Base-by-base conservation (phyloP, 805 yeast genomes). In the Saccharomycopsis sp. region DNA sequence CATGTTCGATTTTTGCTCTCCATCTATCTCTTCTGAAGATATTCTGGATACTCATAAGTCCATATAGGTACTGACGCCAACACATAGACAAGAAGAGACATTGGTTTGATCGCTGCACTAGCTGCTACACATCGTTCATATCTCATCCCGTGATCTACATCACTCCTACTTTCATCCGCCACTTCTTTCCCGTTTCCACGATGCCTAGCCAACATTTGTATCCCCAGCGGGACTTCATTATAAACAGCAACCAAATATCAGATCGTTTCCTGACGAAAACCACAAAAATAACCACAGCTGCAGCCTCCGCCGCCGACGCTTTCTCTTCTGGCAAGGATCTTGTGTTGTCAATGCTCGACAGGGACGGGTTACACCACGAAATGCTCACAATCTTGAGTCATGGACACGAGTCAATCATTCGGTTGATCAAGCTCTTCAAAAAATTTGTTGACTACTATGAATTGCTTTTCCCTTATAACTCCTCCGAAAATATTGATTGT, bases 371-470 rank as follows among this genome's bases (percentile, higher is more conserved):
- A 12, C 8, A 44, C 16, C 48, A 44, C 18, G 48, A 44, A 44
- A 18, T 44, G 18, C 21, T 44, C 12, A 12, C 18, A 44, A 44
- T 44, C 21, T 12, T 44, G 4, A 5, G 7, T 4, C 48, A 44
- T 44, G 48, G 48, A 12, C 48, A 44, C 16, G 21, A 44, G 16
- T 44, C 48, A 44, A 44, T 44, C 8, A 44, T 44, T 12, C 20
- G 12, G 18, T 44, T 44, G 21, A 44, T 44, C 21, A 44, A 44
- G 21, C 21, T 44, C 18, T 44, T 44, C 21, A 44, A 12, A 5
- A 58, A 58, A 34, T 51, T 52, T 23, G 23, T 44, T 47, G 58
- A 51, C 24, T 58, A 55, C 40, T 58, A 55, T 41, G 15, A 29
- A 18, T 50, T 58, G 21, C 34, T 55, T n/a, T 52, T 58, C 44